phyloP scores from a whole-genome alignment of 106 monocot species.

The Dendrobium officinale region DNA sequence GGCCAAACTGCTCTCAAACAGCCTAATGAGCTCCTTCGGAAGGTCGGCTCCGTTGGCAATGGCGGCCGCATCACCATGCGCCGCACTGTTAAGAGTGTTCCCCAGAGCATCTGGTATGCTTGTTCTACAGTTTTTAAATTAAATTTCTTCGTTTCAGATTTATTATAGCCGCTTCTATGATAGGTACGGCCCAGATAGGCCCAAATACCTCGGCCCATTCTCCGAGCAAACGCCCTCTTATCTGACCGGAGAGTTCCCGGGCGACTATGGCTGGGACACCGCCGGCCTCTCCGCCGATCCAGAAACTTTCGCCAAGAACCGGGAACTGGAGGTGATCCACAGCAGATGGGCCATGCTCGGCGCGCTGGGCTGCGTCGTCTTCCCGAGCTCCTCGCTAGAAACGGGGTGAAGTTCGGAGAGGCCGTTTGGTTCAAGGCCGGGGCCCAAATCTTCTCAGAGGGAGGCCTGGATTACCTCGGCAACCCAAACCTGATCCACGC shows the following conservation, averaged over 20 bases:
- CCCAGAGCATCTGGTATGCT: constrained; percentile 74
- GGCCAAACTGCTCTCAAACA: constrained; percentile 52
- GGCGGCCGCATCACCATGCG: constrained; percentile 82
- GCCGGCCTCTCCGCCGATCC: constrained; percentile 70
- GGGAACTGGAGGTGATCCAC: constrained; percentile 66
- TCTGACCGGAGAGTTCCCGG: constrained; percentile 74
- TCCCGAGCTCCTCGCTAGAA: constrained; percentile 56
- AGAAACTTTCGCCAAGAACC: constrained; percentile 70
- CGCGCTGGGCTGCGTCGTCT: constrained; percentile 65
- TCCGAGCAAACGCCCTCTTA: constrained; percentile 76
- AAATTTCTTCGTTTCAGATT: no score
- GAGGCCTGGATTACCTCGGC: constrained; percentile 58
- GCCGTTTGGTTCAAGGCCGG: constrained; percentile 80
- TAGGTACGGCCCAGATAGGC: constrained; percentile 69
- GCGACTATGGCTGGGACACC: constrained; percentile 81
- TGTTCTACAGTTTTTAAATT: no score
- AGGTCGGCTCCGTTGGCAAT: constrained; percentile 32
- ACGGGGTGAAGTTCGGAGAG: constrained; percentile 59
- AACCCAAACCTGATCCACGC: constrained; percentile 56
- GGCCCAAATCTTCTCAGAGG: constrained; percentile 67
- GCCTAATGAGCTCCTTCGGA: constrained; percentile 49
- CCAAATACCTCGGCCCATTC: constrained; percentile 75
- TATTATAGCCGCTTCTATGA: neutral
- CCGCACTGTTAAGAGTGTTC: constrained; percentile 70
- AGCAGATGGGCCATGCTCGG: constrained; percentile 74